Evolutionary conservation across 768 basidiomycete genomes (phyloP).

Genomic region (Lactarius evosmus): DNA sequence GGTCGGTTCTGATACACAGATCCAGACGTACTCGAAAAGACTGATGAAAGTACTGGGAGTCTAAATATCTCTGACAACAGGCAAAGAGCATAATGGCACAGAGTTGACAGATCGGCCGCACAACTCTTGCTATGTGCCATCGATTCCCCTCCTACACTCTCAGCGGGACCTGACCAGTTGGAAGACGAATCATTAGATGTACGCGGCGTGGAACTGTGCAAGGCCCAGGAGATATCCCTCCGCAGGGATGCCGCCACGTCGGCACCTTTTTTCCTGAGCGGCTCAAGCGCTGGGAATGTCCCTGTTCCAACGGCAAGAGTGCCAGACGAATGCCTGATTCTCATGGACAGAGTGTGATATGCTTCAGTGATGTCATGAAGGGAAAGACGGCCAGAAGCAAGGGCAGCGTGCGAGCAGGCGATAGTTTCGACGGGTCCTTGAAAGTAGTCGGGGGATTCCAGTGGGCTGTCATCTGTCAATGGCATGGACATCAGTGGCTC

Average conservation of each 20-base stretch:
- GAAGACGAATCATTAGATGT: neutral
- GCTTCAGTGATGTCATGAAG: slow-evolving; percentile 22
- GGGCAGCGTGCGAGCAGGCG: slow-evolving; percentile 8
- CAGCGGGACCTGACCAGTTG: neutral
- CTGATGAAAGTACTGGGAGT: slow-evolving; percentile 13
- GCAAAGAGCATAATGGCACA: slow-evolving; percentile 19
- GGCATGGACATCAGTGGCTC: neutral
- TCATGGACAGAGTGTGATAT: slow-evolving; percentile 17
- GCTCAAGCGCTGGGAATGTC: slow-evolving; percentile 10
- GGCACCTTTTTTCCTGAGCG: slow-evolving; percentile 6
- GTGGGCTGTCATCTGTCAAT: slow-evolving; percentile 6
- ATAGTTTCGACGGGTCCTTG: slow-evolving; percentile 21
- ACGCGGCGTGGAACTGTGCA: neutral
- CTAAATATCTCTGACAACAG: slow-evolving; percentile 23
- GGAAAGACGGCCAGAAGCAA: slow-evolving; percentile 10
- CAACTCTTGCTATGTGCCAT: neutral
- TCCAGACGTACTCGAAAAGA: slow-evolving; percentile 13
- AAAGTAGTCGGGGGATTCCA: slow-evolving; percentile 13
- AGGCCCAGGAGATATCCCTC: slow-evolving; percentile 14
- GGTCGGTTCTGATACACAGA: neutral
- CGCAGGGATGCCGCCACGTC: slow-evolving; percentile 11
- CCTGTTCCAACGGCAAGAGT: neutral
- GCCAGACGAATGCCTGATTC: slow-evolving; percentile 9
- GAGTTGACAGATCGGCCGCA: slow-evolving; percentile 5
- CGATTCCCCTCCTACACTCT: neutral